phyloP scores from a whole-genome alignment of 768 basidiomycete species.

The Saitozyma sp. region DNA sequence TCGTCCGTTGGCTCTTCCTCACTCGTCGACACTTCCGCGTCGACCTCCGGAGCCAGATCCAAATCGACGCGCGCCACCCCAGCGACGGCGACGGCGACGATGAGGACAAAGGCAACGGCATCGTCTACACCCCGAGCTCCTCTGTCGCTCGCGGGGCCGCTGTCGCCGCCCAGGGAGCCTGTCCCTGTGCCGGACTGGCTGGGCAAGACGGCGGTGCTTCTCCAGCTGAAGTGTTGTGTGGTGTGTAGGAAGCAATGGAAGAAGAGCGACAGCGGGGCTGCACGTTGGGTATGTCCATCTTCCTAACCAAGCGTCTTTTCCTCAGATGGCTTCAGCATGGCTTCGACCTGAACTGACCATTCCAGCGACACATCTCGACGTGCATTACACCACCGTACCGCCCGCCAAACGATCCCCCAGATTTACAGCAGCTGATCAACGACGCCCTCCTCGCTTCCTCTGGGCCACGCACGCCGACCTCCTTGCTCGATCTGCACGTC shows the following conservation, averaged over 20 bases:
- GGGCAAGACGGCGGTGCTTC: constrained; percentile 26
- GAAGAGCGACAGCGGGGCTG: constrained; percentile 34
- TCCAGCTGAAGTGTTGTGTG: constrained; percentile 21
- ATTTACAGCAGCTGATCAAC: constrained; percentile 27
- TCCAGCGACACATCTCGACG: constrained; percentile 38
- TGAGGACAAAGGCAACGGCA: background rate
- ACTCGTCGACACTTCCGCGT: background rate
- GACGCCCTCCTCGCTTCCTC: constrained; percentile 21
- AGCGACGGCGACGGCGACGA: background rate
- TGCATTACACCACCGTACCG: constrained; percentile 38
- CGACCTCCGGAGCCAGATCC: background rate
- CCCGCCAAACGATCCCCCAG: constrained; percentile 40
- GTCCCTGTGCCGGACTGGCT: constrained; percentile 30
- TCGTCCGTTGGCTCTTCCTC: background rate
- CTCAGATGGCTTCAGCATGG: too few relatives aligned
- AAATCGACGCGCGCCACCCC: background rate
- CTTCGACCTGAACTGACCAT: background rate
- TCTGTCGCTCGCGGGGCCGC: constrained; percentile 16
- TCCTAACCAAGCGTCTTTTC: background rate
- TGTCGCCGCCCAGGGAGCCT: constrained; percentile 11
- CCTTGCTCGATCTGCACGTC: constrained; percentile 34
- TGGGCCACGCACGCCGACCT: constrained; percentile 14
- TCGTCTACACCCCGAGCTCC: constrained; percentile 2
- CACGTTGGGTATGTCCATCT: constrained; percentile 33
- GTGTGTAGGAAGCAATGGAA: constrained; percentile 32